Evolutionary conservation across 441 rosid genomes (phyloP).

Genomic region (Croton laevigatus): DNA sequence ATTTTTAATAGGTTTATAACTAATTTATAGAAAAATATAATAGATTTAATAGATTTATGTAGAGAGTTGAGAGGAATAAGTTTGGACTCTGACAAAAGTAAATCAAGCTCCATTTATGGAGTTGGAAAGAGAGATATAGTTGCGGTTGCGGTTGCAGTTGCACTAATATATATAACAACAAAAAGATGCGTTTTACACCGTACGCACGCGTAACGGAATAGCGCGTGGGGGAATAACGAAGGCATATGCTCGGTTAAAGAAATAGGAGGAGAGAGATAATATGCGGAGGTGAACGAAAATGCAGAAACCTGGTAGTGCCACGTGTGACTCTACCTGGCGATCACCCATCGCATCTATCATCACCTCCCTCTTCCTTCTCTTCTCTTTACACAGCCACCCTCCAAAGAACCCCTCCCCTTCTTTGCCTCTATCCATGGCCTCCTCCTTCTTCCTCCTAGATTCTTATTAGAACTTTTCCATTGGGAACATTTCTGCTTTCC

Average conservation of each 20-base stretch:
- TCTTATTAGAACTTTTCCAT: not conserved
- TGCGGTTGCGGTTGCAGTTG: no score
- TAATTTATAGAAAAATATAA: no score
- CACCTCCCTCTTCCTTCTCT: not conserved
- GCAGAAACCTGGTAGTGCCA: conserved; percentile 41
- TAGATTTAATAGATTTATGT: no score
- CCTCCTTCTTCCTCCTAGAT: not conserved
- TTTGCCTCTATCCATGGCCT: not conserved
- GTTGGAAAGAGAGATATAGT: no score
- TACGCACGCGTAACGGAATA: not conserved
- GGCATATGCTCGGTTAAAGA: conserved; percentile 21
- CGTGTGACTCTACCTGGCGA: conserved; percentile 60
- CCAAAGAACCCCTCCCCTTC: not conserved
- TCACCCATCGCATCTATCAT: conserved; percentile 38
- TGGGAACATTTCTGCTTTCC: not conserved
- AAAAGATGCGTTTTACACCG: not conserved
- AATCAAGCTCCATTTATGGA: no score
- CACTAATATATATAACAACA: no score
- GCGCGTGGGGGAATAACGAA: not conserved
- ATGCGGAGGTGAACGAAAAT: not conserved
- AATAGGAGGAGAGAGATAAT: conserved; percentile 11
- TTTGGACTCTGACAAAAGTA: no score
- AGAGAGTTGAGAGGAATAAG: no score
- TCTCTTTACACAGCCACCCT: not conserved
- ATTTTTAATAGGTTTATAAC: no score